Evolutionary conservation across 495 filamentous ascomycete species (phyloP).

Genomic region (Penicillium alfredii): DNA sequence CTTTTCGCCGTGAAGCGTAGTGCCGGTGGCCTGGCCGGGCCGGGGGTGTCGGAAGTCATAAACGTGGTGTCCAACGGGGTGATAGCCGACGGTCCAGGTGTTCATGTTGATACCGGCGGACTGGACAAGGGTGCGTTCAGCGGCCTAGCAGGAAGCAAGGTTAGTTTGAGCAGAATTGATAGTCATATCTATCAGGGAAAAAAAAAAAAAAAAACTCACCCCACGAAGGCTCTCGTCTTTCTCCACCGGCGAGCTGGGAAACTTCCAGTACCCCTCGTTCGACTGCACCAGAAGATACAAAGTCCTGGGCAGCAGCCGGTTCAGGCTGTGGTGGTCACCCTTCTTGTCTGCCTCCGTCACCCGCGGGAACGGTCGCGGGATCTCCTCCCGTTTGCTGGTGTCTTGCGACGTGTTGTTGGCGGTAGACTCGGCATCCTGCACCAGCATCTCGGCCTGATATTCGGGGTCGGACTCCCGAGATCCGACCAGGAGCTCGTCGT

Average conservation of each 20-base stretch:
- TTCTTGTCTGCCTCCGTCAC: slow-evolving; percentile 75
- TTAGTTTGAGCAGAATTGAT: slow-evolving; percentile 1
- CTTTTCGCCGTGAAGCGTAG: slow-evolving; percentile 57
- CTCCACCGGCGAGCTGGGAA: slow-evolving; percentile 62
- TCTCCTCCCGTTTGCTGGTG: slow-evolving; percentile 55
- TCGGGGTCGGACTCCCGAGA: slow-evolving; percentile 54
- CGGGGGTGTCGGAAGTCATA: slow-evolving; percentile 37
- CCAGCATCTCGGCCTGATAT: slow-evolving; percentile 56
- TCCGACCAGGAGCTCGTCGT: slow-evolving; percentile 83
- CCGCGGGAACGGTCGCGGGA: slow-evolving; percentile 65
- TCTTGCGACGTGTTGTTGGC: slow-evolving; percentile 59
- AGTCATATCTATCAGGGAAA: background rate
- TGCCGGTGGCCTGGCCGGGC: slow-evolving; percentile 32
- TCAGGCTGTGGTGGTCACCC: slow-evolving; percentile 66
- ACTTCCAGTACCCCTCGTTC: slow-evolving; percentile 67
- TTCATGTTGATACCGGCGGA: slow-evolving; percentile 94
- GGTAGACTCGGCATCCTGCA: slow-evolving; percentile 70
- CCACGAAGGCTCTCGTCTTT: slow-evolving; percentile 69
- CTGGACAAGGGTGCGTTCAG: slow-evolving; percentile 67
- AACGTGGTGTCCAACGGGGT: slow-evolving; percentile 76
- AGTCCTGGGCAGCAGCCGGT: slow-evolving; percentile 68
- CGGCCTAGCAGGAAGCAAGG: slow-evolving; percentile 52
- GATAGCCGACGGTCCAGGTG: slow-evolving; percentile 92
- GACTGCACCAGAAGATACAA: slow-evolving; percentile 77
- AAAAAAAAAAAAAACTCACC: slow-evolving; percentile 47